Percentiles rank a stretch among this genome's conserved stretches.
These are phyloP conservation scores for Pleurotus pulmonarius DNA, from an alignment of 768 basidiomycete genomes.

Conservation along the genomic window DNA sequence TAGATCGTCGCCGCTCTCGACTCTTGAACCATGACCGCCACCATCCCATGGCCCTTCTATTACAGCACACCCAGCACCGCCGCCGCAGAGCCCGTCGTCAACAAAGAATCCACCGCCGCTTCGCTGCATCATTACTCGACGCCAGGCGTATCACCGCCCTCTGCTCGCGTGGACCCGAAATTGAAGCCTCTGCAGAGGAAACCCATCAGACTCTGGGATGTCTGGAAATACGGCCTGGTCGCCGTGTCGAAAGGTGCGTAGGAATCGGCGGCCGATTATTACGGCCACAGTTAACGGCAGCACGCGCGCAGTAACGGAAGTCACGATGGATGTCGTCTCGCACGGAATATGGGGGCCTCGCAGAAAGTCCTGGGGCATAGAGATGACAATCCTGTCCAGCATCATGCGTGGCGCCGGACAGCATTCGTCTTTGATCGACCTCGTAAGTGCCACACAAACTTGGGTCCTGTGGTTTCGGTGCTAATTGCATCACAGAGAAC, in stretches of 20 bases:
- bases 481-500: slow-evolving; percentile 31
- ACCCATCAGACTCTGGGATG: slow-evolving; percentile 62
- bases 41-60: slow-evolving; percentile 13
- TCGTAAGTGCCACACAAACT: slow-evolving; percentile 45
- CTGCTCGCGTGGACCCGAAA: slow-evolving; percentile 66
- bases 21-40: slow-evolving; percentile 9
- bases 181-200: slow-evolving; percentile 54
- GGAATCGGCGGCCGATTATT: not conserved
- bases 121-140: slow-evolving; percentile 56
- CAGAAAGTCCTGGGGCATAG: slow-evolving; percentile 88
- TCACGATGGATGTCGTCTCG: slow-evolving; percentile 65
- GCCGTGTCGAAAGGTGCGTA: slow-evolving; percentile 61
- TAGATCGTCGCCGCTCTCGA: not conserved
- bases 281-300: not conserved
- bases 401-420: slow-evolving; percentile 81
- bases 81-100: slow-evolving; percentile 7
- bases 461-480: not conserved
- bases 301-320: slow-evolving; percentile 32
- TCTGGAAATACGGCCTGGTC: slow-evolving; percentile 69
- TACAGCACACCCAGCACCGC: slow-evolving; percentile 5
- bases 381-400: slow-evolving; percentile 86
- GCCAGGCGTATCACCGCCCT: slow-evolving; percentile 69
- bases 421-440: slow-evolving; percentile 81
- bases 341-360: slow-evolving; percentile 87
- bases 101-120: slow-evolving; percentile 22